These are phyloP conservation scores for Talaromyces piceae DNA, from an alignment of 2,329 filamentous ascomycete genomes.

Conservation along the genomic window DNA sequence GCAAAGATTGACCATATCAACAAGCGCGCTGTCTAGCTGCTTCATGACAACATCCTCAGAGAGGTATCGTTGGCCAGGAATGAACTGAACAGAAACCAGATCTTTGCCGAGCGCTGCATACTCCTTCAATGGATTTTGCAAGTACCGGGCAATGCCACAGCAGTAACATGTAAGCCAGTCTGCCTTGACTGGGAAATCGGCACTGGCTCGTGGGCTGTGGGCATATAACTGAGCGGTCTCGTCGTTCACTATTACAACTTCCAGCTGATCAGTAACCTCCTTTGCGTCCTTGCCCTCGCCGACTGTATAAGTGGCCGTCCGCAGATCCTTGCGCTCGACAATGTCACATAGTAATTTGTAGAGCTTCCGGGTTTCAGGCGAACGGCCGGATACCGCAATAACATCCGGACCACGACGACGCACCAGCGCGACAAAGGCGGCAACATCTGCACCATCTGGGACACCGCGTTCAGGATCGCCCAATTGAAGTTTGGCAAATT, in stretches of 20 bases:
- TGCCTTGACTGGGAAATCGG: constrained; percentile 69
- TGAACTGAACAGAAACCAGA: constrained; percentile 77
- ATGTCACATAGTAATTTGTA: constrained; percentile 74
- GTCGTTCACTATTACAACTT: constrained; percentile 88
- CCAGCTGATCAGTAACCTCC: constrained; percentile 68
- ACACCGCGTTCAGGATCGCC: constrained; percentile 60
- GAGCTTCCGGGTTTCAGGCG: constrained; percentile 75
- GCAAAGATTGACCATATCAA: constrained; percentile 96
- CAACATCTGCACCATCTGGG: constrained; percentile 57
- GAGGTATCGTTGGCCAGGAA: constrained; percentile 81
- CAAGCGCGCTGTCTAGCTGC: constrained; percentile 89
- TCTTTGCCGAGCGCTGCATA: constrained; percentile 90
- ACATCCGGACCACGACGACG: constrained; percentile 79
- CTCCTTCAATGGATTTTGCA: constrained; percentile 94
- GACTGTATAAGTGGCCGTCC: constrained; percentile 75
- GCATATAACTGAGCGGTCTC: constrained; percentile 96
- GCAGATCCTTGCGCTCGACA: constrained; percentile 68
- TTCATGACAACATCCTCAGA: constrained; percentile 80
- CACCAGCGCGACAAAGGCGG: constrained; percentile 70
- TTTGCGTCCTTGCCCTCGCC: constrained; percentile 68
- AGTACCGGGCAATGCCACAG: constrained; percentile 77
- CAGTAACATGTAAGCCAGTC: constrained; percentile 79
- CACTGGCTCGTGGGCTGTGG: constrained; percentile 69
- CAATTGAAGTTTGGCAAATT: constrained; percentile 67
- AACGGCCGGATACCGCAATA: constrained; percentile 80